Evolutionary conservation across 208 protist species (phyloP), one percentile per base, ranked within the genome.

Genomic region (Wallacemonas sp.): DNA sequence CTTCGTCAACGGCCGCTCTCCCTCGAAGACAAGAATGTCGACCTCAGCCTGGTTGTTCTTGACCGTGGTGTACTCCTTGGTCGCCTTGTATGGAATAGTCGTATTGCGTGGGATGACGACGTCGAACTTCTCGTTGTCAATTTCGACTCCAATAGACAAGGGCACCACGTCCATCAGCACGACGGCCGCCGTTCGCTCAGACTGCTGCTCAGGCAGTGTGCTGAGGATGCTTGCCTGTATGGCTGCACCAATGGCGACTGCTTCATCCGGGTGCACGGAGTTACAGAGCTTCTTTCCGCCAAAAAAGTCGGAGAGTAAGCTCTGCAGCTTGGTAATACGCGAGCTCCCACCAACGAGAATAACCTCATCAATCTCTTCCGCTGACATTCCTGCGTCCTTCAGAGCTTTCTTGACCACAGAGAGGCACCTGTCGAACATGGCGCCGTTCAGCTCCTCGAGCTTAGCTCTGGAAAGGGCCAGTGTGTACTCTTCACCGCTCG

Each of bases 11-110:
- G 88, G 68, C 26, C 98, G 97, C 88, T 99, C 98, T 61, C 99
- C 99, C 78, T 99, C 98, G 78, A 93, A 99, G n/a, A 99, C 97
- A 82, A 99, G 95, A 68, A 99, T 98, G 55, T 98, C 82, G 45
- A 99, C 98, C 54, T 92, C 97, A 19, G 84, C 75, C 90, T 99
- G 98, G 83, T 99, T 98, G 79, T 99, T 97, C 62, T 95, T 74
- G 15, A 91, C 80, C n/a, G 92, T 97, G 96, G 62, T 99, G 97
- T 99, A 99, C 64, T 96, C 91, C 76, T 93, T 88, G 77, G 75
- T 89, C 19, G 74, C 80, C 47, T 75, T 71, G 72, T 88, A 90
- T 15, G 93, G 93, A 34, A 96, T 94, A 49, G 83, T 93, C 1
- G 93, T 94, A 75, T 97, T 97, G 65, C 90, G 84, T 14, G 73